These are phyloP conservation scores for Diaporthe caulivora DNA, from an alignment of 2,329 filamentous ascomycete genomes.

Conservation along the genomic window DNA sequence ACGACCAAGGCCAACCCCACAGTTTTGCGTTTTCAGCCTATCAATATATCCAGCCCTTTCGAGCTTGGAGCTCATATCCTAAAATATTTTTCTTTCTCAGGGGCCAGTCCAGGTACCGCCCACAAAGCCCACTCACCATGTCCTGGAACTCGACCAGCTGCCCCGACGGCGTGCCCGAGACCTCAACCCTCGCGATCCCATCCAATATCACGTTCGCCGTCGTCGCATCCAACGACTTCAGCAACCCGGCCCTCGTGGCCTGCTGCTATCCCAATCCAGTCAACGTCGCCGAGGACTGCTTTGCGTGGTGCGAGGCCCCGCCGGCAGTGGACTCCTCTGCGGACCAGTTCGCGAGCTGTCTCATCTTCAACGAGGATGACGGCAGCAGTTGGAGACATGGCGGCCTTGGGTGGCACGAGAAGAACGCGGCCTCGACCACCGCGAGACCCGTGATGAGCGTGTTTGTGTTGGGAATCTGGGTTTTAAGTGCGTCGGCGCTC, in stretches of 20 bases:
- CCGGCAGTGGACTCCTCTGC: neutral
- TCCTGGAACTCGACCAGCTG: neutral
- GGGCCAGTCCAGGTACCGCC: neutral
- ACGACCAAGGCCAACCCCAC: neutral
- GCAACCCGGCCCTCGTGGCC: neutral
- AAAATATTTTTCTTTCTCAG: neutral
- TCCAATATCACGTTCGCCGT: neutral
- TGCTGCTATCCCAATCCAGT: slow-evolving; percentile 1
- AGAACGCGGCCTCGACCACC: neutral
- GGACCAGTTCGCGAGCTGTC: neutral
- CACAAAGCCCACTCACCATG: neutral
- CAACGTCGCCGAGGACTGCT: neutral
- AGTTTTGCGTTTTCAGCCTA: neutral
- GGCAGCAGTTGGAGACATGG: slow-evolving; percentile 16
- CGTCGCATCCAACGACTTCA: neutral
- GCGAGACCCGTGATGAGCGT: neutral
- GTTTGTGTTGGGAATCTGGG: slow-evolving; percentile 3
- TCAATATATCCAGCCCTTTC: neutral
- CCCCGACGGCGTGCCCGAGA: neutral
- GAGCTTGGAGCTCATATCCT: neutral
- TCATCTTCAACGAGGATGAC: neutral
- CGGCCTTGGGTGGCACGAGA: neutral
- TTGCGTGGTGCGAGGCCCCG: slow-evolving; percentile 16
- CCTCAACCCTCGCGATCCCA: neutral
- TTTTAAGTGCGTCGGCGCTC: neutral